Base-by-base conservation (phyloP, 2,329 filamentous ascomycete species). In the Byssochlamys sp. region DNA sequence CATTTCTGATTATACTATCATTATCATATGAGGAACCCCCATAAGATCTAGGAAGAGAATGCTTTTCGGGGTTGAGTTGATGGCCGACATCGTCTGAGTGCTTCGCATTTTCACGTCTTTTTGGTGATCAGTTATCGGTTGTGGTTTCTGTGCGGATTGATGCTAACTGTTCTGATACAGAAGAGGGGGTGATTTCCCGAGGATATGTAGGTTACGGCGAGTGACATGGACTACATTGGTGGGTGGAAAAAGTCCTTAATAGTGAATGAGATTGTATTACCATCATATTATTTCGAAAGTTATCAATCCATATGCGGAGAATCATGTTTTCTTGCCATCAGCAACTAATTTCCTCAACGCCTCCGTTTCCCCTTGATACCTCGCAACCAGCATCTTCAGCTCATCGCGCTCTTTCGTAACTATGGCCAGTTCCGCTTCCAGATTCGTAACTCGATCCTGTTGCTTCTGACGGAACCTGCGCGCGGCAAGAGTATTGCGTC, bases 381-480 rank as follows among this genome's bases (percentile, higher is more conserved):
- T 77, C 9, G 84, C 85, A 59, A 88, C 78, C 59, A 81, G 78
- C 55, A 88, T 72, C 56, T 80, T 81, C 63, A 88, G 69, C 14
- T 83, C 83, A 64, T 89, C 85, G 19, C 84, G 74, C 66, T 89
- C 86, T 53, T 77, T 71, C 58, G 81, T 81, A 66, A 85, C 79
- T 50, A 80, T 77, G 52, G 79, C 79, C 49, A 89, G 73, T 24
- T 82, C 79, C 7, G 73, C 70, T 69, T 89, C 85, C 31, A 89
- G 77, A 60, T 83, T 80, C 27, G 73, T 73, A 69, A 88, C 82
- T 60, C 84, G 83, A 64, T 89, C 85, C 33, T 88, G 78, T 52
- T 85, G 82, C 69, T 86, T 87, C 69, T 89, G 85, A 27, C 86
- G 83, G 67, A 88, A 89, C 60, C 86, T 84, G 60, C 84, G 80